A percentile compares a stretch with the other conserved stretches of the same genome.
Evolutionary conservation across 2,329 filamentous ascomycete genomes (phyloP).

Genomic region (Elsinoe perseae): DNA sequence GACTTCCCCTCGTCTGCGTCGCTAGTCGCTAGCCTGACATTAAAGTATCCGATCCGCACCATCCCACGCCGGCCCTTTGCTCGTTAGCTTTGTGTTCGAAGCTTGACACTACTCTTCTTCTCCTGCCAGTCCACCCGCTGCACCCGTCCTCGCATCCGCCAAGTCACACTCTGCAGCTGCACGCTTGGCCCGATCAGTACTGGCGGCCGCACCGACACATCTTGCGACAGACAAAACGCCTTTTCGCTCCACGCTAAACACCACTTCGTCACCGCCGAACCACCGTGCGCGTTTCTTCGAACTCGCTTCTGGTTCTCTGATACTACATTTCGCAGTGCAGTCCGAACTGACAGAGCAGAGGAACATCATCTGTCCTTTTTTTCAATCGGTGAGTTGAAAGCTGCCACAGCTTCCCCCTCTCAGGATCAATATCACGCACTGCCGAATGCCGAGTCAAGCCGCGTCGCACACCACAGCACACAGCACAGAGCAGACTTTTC

Average conservation of each 20-base stretch:
- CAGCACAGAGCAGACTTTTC: slow-evolving; percentile 13
- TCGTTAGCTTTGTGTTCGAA: slow-evolving; percentile 11
- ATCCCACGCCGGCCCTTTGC: slow-evolving; percentile 12
- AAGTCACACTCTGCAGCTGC: slow-evolving; percentile 3
- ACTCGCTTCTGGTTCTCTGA: slow-evolving; percentile 3
- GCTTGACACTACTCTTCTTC: slow-evolving; percentile 8
- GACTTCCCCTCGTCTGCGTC: not conserved
- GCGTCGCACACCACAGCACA: slow-evolving; percentile 3
- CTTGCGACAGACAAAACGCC: slow-evolving; percentile 25
- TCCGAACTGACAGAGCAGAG: not conserved
- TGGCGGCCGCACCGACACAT: slow-evolving; percentile 14
- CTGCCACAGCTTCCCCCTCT: not conserved
- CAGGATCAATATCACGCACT: not conserved
- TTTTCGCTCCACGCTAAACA: slow-evolving; percentile 11
- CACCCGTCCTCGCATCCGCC: slow-evolving; percentile 4
- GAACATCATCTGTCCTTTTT: no score
- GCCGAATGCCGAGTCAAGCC: slow-evolving; percentile 4
- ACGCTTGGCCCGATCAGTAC: slow-evolving; percentile 1
- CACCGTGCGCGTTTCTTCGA: slow-evolving; percentile 14
- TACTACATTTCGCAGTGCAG: not conserved
- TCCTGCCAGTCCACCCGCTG: not conserved
- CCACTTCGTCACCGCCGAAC: slow-evolving; percentile 13
- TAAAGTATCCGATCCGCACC: slow-evolving; percentile 16
- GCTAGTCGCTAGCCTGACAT: slow-evolving; percentile 16
- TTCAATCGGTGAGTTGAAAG: not conserved